Conservation (phyloP, 2,329 filamentous ascomycete genomes). For the Tolypocladium sp. region DNA sequence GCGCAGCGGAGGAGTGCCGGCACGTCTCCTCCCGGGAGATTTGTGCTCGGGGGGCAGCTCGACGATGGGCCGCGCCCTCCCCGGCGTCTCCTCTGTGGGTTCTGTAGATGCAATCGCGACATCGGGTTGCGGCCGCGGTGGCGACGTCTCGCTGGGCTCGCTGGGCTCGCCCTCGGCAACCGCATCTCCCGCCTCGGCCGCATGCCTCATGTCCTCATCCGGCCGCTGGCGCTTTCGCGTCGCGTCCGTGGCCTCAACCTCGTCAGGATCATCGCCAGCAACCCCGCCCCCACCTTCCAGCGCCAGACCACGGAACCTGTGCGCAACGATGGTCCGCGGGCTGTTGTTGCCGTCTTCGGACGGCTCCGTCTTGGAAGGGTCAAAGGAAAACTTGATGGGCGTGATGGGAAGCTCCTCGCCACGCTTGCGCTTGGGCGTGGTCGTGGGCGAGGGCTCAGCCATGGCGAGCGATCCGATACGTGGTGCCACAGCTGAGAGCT, state of each 20-base stretch:
- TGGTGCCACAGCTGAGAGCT: neutral
- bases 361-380: slow-evolving; percentile 18
- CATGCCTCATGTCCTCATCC: slow-evolving; percentile 11
- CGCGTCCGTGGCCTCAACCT: slow-evolving; percentile 17
- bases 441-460: slow-evolving; percentile 10
- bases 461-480: slow-evolving; percentile 3
- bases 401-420: slow-evolving; percentile 23
- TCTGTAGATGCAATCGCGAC: neutral
- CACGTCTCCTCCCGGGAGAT: slow-evolving; percentile 23
- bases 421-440: slow-evolving; percentile 38
- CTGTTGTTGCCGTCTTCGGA: slow-evolving; percentile 40
- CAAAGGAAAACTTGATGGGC: slow-evolving; percentile 38
- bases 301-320: slow-evolving; percentile 41
- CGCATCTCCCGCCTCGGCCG: neutral
- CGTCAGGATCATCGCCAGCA: slow-evolving; percentile 17
- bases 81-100: neutral
- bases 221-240: slow-evolving; percentile 5
- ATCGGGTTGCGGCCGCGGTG: neutral
- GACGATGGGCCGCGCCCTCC: slow-evolving; percentile 21
- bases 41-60: slow-evolving; percentile 29
- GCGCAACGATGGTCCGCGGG: slow-evolving; percentile 42
- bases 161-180: slow-evolving; percentile 1
- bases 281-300: slow-evolving; percentile 38
- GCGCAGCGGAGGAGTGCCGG: slow-evolving; percentile 29
- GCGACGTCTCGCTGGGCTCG: neutral